Conservation (phyloP, 2,329 filamentous ascomycete genomes). For the Paraphoma chrysanthemicola region DNA sequence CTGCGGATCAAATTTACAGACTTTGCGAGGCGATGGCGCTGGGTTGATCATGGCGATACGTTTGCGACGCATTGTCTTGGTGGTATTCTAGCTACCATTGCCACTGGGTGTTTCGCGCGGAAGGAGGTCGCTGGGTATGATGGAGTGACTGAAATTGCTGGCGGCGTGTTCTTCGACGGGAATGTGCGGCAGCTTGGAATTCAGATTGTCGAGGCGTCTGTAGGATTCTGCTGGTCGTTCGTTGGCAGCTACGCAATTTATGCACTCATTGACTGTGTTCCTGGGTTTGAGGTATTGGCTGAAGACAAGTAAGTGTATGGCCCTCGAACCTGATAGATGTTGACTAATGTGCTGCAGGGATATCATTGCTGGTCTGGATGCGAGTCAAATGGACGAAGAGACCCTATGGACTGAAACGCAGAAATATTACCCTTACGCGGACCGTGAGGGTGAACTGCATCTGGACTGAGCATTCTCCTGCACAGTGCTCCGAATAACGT, state of each 20-base stretch:
- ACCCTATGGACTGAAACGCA: constrained; percentile 44
- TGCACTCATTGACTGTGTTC: constrained; percentile 60
- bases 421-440: constrained; percentile 46
- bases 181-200: constrained; percentile 59
- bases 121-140: constrained; percentile 62
- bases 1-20: constrained; percentile 61
- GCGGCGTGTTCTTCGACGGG: constrained; percentile 62
- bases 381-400: constrained; percentile 60
- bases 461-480: constrained; percentile 16
- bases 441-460: constrained; percentile 34
- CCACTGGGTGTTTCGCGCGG: constrained; percentile 59
- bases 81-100: constrained; percentile 58
- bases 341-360: constrained; percentile 43
- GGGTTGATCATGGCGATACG: constrained; percentile 64
- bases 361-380: constrained; percentile 57
- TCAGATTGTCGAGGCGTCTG: constrained; percentile 59
- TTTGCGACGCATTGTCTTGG: constrained; percentile 64
- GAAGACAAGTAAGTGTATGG: constrained; percentile 57
- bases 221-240: constrained; percentile 62
- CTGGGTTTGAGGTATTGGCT: constrained; percentile 60
- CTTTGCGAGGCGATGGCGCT: constrained; percentile 54
- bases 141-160: constrained; percentile 56
- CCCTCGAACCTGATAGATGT: not conserved
- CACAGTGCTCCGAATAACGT: too few species aligned
- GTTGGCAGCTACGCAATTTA: constrained; percentile 57